These are phyloP conservation scores for Mycena vulgaris DNA, from an alignment of 768 basidiomycete species.

Conservation along the genomic window DNA sequence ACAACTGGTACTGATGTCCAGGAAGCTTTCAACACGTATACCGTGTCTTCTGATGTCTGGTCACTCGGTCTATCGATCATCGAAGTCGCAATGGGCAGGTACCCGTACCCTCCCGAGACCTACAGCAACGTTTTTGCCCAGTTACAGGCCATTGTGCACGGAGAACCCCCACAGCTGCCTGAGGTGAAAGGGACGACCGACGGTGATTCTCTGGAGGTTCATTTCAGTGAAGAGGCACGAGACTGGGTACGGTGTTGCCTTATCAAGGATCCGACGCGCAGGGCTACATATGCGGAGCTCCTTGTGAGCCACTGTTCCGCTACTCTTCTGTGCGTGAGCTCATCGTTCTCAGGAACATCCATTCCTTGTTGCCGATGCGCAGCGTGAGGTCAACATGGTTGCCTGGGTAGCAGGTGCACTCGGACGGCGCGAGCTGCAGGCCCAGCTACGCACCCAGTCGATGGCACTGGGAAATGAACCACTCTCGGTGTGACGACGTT, in stretches of 20 bases:
- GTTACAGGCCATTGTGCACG: conserved; percentile 94
- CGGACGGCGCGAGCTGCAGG: conserved; percentile 39
- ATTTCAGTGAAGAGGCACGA: conserved; percentile 70
- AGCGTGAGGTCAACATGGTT: conserved; percentile 84
- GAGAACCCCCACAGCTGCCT: conserved; percentile 91
- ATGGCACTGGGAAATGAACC: conserved; percentile 25
- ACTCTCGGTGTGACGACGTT: conserved; percentile 27
- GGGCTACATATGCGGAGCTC: conserved; percentile 89
- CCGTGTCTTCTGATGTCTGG: conserved; percentile 98
- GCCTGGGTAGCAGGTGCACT: conserved; percentile 81
- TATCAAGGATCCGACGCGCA: conserved; percentile 80
- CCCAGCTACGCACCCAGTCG: conserved; percentile 15
- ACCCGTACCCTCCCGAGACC: conserved; percentile 98
- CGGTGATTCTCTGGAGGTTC: conserved; percentile 26
- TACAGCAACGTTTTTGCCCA: conserved; percentile 98
- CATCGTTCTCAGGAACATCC: conserved; percentile 73
- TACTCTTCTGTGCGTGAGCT: neutral
- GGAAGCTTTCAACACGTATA: conserved; percentile 90
- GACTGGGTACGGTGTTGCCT: conserved; percentile 90
- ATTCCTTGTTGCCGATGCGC: conserved; percentile 76
- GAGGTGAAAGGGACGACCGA: conserved; percentile 65
- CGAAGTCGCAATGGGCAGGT: conserved; percentile 90
- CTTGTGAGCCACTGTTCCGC: conserved; percentile 64
- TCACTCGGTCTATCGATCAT: conserved; percentile 95
- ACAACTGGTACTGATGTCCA: conserved; percentile 72